Evolutionary conservation across 257 asterid genomes (phyloP).

Genomic region (Capsicum chinense): DNA sequence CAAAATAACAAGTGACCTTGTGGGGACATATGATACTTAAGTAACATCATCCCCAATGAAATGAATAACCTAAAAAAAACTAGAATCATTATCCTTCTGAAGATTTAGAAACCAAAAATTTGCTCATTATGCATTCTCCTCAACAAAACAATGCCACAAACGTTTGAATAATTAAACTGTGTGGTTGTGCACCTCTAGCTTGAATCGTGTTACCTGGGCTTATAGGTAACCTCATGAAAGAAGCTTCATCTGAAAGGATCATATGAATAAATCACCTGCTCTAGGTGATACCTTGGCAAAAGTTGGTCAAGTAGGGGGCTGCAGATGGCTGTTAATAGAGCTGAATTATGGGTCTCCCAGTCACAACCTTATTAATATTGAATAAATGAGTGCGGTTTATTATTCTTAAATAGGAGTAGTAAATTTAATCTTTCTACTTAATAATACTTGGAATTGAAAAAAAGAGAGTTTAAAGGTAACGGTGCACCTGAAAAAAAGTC

Average conservation of each 20-base stretch:
- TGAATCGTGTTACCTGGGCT: background rate
- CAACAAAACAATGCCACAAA: background rate
- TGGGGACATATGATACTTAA: too few species aligned
- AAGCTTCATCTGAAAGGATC: background rate
- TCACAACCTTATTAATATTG: background rate
- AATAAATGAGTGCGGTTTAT: background rate
- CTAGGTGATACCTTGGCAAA: background rate
- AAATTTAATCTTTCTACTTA: background rate
- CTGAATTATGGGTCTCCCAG: background rate
- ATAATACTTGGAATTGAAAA: slow-evolving; percentile 1
- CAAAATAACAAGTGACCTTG: too few species aligned
- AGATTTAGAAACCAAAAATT: too few species aligned
- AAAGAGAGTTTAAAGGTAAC: background rate
- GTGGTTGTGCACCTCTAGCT: slow-evolving; percentile 21
- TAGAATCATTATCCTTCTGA: too few species aligned
- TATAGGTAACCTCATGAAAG: background rate
- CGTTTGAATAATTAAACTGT: background rate
- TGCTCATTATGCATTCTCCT: too few species aligned
- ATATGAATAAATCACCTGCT: background rate
- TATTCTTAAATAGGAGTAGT: background rate
- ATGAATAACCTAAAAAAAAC: too few species aligned
- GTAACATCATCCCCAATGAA: too few species aligned
- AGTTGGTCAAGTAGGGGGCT: background rate
- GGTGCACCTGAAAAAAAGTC: background rate
- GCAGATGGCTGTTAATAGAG: slow-evolving; percentile 1